Evolutionary conservation across 257 asterid genomes (phyloP), one percentile per base, ranked within the genome.

Genomic region (Solanum clarkiae): DNA sequence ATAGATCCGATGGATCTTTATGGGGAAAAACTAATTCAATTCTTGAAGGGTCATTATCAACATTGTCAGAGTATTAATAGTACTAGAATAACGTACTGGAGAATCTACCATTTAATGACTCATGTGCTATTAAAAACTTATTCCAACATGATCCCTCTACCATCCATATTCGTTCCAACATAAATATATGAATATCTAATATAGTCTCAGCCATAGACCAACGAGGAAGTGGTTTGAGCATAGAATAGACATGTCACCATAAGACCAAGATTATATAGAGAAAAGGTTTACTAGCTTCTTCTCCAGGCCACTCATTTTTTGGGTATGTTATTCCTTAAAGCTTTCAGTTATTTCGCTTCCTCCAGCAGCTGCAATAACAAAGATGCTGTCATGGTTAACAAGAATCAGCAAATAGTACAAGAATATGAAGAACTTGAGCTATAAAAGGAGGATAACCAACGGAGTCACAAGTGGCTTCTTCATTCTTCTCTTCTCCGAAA

Each of bases 241-340:
- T 26, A 26, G 29, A 26, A 49, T 51, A 3, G n/a, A 49, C 14
- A 24, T 22, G 81, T 47, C 44, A 47, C 14, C 60, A 47, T 14
- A 75, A 49, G 40, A 24, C 44, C 7, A 16, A 49, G 8, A 75
- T 24, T 47, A 65, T 60, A 72, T 12, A 62, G 40, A 79, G 86
- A 47, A 74, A 68, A 45, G 17, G 75, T 71, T 70, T 94, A 94
- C 99, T 95, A 94, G 91, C 90, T 93, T 92, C 87, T 81, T 88
- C 88, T 88, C 90, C 90, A 94, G 86, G 87, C 59, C 88, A 82
- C 56, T 86, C 20, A 86, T 84, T 92, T 83, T 92, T 80, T 57
- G 87, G 62, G 87, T 86, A 60, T 94, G 97, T 85, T 86, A 91
- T 60, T 86, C 87, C 87, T 84, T 90, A 88, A 88, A 88, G 54